A percentile compares a stretch with the other conserved stretches of the same genome.
Conservation (phyloP, 148 eudicot species). For the Pharnaceum exiguum region DNA sequence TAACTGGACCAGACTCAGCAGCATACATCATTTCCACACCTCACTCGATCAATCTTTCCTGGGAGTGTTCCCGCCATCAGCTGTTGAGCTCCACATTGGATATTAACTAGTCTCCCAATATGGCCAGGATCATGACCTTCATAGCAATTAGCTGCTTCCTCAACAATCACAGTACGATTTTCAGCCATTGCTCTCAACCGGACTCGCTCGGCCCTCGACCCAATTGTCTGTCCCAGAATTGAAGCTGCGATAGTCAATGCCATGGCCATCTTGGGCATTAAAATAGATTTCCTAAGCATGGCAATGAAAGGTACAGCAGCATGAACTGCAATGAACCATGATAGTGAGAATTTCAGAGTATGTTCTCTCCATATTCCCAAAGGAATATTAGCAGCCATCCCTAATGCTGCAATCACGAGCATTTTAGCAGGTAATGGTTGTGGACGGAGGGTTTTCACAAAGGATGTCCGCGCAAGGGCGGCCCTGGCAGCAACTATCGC, state of each 20-base stretch:
- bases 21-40: constrained; percentile 35
- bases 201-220: constrained; percentile 68
- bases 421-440: constrained; percentile 66
- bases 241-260: constrained; percentile 77
- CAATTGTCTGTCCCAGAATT: constrained; percentile 69
- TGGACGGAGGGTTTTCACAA: constrained; percentile 65
- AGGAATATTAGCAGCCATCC: constrained; percentile 75
- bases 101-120: constrained; percentile 6
- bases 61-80: constrained; percentile 25
- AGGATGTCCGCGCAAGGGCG: constrained; percentile 66
- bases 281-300: constrained; percentile 75
- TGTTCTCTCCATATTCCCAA: constrained; percentile 82
- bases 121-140: constrained; percentile 7
- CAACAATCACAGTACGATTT: constrained; percentile 19
- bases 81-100: constrained; percentile 31
- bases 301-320: constrained; percentile 85
- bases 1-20: constrained; percentile 15
- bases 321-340: constrained; percentile 83
- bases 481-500: constrained; percentile 76
- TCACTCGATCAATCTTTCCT: constrained; percentile 16
- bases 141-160: constrained; percentile 15
- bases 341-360: constrained; percentile 56
- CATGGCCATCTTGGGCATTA: constrained; percentile 86
- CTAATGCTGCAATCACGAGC: constrained; percentile 52
- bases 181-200: constrained; percentile 43